A percentile compares a stretch with the other conserved stretches of the same genome.
Conservation (phyloP, 225 moss, liverwort and hornwort genomes). For the Neckera pumila region DNA sequence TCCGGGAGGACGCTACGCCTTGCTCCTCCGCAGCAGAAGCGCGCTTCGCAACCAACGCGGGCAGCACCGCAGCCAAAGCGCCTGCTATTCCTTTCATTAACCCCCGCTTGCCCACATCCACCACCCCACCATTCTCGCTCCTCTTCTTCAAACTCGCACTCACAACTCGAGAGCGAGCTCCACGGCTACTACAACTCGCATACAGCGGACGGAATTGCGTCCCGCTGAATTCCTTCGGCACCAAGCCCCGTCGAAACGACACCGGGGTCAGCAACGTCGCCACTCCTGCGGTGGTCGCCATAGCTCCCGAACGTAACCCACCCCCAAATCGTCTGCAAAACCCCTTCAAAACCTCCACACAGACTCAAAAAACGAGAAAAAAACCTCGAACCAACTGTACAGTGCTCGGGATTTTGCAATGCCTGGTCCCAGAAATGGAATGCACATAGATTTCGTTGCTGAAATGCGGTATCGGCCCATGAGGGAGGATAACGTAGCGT, state of each 20-base stretch:
- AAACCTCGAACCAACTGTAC: background rate
- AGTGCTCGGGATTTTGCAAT: background rate
- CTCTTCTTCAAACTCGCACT: conserved; percentile 26
- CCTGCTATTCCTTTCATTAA: conserved; percentile 61
- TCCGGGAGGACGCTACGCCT: conserved; percentile 79
- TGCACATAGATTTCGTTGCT: background rate
- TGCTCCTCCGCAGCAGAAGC: conserved; percentile 71
- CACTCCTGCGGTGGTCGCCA: conserved; percentile 23
- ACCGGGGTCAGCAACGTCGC: conserved; percentile 34
- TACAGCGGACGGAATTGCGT: conserved; percentile 21
- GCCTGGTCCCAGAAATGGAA: background rate
- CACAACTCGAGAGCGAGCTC: background rate
- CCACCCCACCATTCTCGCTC: background rate
- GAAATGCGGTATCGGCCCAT: background rate
- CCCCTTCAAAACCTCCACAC: background rate
- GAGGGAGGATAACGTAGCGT: conserved; percentile 28
- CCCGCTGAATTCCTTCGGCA: conserved; percentile 32
- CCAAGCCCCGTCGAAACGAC: conserved; percentile 20
- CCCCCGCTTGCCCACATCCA: conserved; percentile 51
- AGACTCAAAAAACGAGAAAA: background rate
- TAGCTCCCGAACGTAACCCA: background rate
- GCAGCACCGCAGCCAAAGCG: conserved; percentile 44
- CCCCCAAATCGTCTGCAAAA: background rate
- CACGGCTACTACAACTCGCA: background rate
- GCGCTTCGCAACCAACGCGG: conserved; percentile 43